Base-by-base conservation (phyloP, 805 yeast genomes). In the Kodamaea laetipori region DNA sequence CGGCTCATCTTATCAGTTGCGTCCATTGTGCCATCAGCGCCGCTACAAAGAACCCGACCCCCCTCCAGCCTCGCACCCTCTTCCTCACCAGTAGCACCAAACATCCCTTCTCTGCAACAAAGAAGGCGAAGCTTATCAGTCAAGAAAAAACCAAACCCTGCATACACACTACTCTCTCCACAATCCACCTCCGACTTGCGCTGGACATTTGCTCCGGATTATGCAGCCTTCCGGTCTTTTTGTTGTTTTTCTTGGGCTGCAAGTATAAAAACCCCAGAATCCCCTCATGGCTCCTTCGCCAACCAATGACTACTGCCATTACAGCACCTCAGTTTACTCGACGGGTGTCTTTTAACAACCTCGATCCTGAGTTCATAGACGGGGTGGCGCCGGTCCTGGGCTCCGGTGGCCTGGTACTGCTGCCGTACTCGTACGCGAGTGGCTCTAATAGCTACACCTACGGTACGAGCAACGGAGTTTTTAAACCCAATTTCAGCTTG, bases 291-390 rank as follows among this genome's bases (percentile, higher is more conserved):
- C 19, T n/a, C 15, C 15, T 15, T 12, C 34, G 15, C 17, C 31
- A 27, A 30, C 19, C 19, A 30, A 38, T 31, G 35, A 19, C 41
- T 13, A 28, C 35, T 17, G 35, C 35, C 17, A 5, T 30, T n/a
- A 21, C 36, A 9, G 37, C 48, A 12, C 26, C 44, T 2, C 46
- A 42, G 32, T 64, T 56, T 45, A 42, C 71, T 9, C 49, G 75
- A 40, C 55, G 77, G 37, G 78, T 74, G 2, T 71, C 77, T 10
- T 74, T 74, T 58, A 71, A 69, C 50, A 71, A 71, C 48, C 51
- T 73, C 33, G 56, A 62, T 30, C 70, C 70, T 43, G 45, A 41
- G 38, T 21, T 13, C 6, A 23, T 35, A 8, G 51, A 54, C 26
- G 31, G 43, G 27, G 28, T 25, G 36, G 39, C 26, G 10, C 39